Conservation (phyloP, 2,329 filamentous ascomycete genomes). For the Diplodia corticola region DNA sequence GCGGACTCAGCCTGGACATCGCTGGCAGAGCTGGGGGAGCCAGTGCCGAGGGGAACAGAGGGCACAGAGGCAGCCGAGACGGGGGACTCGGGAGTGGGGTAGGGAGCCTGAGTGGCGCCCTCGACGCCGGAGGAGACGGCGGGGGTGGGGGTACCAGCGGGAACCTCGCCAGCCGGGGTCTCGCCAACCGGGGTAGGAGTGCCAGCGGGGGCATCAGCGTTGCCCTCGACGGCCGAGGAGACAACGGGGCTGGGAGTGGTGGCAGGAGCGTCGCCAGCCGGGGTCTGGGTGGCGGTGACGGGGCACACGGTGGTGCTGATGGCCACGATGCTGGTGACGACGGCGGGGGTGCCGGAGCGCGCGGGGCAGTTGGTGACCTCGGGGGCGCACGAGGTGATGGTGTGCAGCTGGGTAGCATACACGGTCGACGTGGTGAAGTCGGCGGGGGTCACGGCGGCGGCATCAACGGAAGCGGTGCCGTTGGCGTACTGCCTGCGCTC, state of each 20-base stretch:
- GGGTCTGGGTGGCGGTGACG: slow-evolving; percentile 33
- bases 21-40: slow-evolving; percentile 9
- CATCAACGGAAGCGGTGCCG: slow-evolving; percentile 21
- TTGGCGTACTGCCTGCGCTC: slow-evolving; percentile 21
- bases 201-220: neutral
- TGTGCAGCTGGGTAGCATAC: slow-evolving; percentile 22
- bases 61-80: slow-evolving; percentile 20
- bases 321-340: slow-evolving; percentile 29
- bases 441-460: slow-evolving; percentile 11
- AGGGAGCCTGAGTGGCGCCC: slow-evolving; percentile 14
- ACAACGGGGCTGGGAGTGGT: neutral
- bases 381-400: slow-evolving; percentile 22
- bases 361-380: slow-evolving; percentile 26
- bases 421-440: slow-evolving; percentile 23
- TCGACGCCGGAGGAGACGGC: slow-evolving; percentile 13
- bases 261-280: slow-evolving; percentile 28
- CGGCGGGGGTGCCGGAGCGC: slow-evolving; percentile 21
- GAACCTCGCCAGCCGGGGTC: neutral
- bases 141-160: neutral
- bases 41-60: slow-evolving; percentile 28
- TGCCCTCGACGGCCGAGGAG: slow-evolving; percentile 28
- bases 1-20: slow-evolving; percentile 5
- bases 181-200: slow-evolving; percentile 7
- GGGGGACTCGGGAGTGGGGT: slow-evolving; percentile 22
- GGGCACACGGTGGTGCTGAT: slow-evolving; percentile 47